These are phyloP conservation scores for Candida montana DNA, from an alignment of 805 yeast genomes.

Conservation along the genomic window DNA sequence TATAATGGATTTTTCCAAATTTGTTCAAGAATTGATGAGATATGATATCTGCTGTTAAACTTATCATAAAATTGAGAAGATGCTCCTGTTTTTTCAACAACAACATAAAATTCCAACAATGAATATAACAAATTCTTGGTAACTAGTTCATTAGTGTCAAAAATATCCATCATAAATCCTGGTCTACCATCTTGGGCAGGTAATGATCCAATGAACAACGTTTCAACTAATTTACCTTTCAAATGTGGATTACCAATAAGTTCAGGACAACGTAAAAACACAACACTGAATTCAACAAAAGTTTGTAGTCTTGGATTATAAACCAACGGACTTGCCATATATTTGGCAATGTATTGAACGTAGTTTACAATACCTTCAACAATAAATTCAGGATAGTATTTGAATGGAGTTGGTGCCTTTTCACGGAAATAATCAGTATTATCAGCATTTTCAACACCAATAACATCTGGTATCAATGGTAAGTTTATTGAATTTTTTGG, in stretches of 20 bases:
- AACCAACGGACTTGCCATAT: conserved; percentile 51
- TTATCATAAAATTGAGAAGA: conserved; percentile 94
- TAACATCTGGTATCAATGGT: conserved; percentile 56
- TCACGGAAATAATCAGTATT: conserved; percentile 66
- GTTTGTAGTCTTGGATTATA: conserved; percentile 45
- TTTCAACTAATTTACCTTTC: conserved; percentile 78
- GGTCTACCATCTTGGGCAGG: conserved; percentile 50
- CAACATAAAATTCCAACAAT: conserved; percentile 83
- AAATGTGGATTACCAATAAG: conserved; percentile 88
- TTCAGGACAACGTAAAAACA: conserved; percentile 79
- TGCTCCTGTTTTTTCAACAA: conserved; percentile 94
- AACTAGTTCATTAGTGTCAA: conserved; percentile 60
- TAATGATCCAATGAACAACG: conserved; percentile 68
- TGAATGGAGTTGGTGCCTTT: conserved; percentile 70
- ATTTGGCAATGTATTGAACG: conserved; percentile 55
- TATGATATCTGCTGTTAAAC: conserved; percentile 83
- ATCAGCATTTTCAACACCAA: conserved; percentile 62
- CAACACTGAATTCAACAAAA: conserved; percentile 67
- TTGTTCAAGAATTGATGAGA: conserved; percentile 75
- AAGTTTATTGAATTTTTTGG: conserved; percentile 49
- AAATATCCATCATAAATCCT: conserved; percentile 68
- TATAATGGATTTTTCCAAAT: conserved; percentile 74
- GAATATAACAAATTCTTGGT: conserved; percentile 69
- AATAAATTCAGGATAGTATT: conserved; percentile 77
- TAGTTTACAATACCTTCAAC: conserved; percentile 78